Conservation (phyloP, 805 yeast genomes). For the Saccharomycodes ludwigii region DNA sequence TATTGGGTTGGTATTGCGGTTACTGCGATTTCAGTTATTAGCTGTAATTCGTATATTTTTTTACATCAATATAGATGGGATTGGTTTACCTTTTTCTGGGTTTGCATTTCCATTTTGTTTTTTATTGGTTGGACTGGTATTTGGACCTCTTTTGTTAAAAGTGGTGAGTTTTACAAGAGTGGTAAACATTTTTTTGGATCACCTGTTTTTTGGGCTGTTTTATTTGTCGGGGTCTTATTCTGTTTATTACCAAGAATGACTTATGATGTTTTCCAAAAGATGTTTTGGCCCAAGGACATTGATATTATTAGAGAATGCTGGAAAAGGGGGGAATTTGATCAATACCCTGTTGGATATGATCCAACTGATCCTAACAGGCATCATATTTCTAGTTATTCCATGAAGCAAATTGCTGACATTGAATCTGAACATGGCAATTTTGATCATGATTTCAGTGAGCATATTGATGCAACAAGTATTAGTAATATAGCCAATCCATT, state of each 20-base stretch:
- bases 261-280: slow-evolving; percentile 40
- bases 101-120: slow-evolving; percentile 43
- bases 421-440: slow-evolving; percentile 2
- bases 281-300: slow-evolving; percentile 50
- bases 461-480: neutral
- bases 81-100: slow-evolving; percentile 50
- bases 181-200: slow-evolving; percentile 54
- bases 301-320: slow-evolving; percentile 68
- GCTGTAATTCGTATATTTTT: slow-evolving; percentile 56
- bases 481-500: no score
- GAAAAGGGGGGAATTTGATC: slow-evolving; percentile 50
- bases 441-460: slow-evolving; percentile 3
- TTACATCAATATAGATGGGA: slow-evolving; percentile 74
- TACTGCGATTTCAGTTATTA: slow-evolving; percentile 49
- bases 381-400: slow-evolving; percentile 35
- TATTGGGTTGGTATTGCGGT: slow-evolving; percentile 60
- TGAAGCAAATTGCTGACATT: slow-evolving; percentile 20
- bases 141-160: slow-evolving; percentile 46
- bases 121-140: slow-evolving; percentile 71
- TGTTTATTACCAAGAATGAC: slow-evolving; percentile 61
- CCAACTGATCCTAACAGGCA: slow-evolving; percentile 68
- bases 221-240: slow-evolving; percentile 47
- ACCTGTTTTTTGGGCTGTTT: slow-evolving; percentile 54
- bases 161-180: slow-evolving; percentile 55
- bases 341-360: slow-evolving; percentile 56